Evolutionary conservation across 2,329 filamentous ascomycete species (phyloP).

Genomic region (Diplodia mutila): DNA sequence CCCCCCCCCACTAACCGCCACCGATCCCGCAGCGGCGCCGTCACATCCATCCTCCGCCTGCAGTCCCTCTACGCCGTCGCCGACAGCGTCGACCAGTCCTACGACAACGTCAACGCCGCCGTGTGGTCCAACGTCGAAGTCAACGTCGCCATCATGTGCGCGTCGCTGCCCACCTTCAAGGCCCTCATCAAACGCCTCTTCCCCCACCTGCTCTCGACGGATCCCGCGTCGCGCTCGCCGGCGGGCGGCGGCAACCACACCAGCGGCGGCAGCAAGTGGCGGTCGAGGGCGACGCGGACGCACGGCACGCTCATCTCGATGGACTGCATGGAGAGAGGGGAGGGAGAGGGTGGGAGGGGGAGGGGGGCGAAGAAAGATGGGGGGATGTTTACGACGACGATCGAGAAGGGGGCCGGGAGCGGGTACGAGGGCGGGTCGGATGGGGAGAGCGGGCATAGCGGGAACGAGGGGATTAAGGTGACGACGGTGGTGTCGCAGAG

Average conservation of each 20-base stretch:
- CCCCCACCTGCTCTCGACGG: constrained; percentile 12
- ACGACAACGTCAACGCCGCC: constrained; percentile 39
- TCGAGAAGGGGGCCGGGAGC: background rate
- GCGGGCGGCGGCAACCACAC: background rate
- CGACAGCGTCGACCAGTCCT: constrained; percentile 38
- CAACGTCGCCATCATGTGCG: constrained; percentile 38
- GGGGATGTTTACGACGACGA: constrained; percentile 1
- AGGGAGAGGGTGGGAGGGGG: background rate
- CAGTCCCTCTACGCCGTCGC: constrained; percentile 35
- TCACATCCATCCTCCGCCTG: constrained; percentile 40
- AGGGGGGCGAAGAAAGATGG: background rate
- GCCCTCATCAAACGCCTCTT: constrained; percentile 32
- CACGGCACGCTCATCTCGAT: background rate
- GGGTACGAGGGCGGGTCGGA: background rate
- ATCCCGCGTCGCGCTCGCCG: background rate
- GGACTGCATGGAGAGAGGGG: constrained; percentile 5
- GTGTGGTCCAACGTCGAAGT: constrained; percentile 37
- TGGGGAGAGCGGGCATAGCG: background rate
- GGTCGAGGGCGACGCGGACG: background rate
- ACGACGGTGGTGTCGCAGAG: constrained; percentile 13
- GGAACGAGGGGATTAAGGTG: background rate
- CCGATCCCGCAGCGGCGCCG: constrained; percentile 33
- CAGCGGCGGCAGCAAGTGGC: background rate
- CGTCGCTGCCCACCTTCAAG: constrained; percentile 37
- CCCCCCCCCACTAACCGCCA: background rate